These are phyloP conservation scores for Verticillium zaregamsianum DNA, from an alignment of 2,329 filamentous ascomycete genomes.

Conservation along the genomic window DNA sequence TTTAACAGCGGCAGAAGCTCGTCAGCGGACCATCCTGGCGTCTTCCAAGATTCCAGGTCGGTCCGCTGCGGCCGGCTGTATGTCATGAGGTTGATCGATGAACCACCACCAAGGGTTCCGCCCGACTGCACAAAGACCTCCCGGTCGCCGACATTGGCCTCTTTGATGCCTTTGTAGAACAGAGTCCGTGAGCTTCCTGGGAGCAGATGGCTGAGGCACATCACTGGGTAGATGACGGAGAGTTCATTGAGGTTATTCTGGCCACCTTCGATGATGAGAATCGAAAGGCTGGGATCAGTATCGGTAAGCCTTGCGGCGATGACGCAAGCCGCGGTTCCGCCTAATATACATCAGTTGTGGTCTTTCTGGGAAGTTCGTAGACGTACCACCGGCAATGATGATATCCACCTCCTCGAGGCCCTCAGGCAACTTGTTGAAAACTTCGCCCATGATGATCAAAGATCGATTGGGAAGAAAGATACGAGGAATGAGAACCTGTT, in stretches of 20 bases:
- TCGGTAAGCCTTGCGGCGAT: conserved; percentile 44
- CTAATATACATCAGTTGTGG: conserved; percentile 15
- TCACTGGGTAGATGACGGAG: conserved; percentile 41
- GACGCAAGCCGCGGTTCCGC: conserved; percentile 43
- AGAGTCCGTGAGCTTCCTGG: conserved; percentile 7
- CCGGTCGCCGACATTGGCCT: conserved; percentile 15
- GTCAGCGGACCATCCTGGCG: conserved; percentile 24
- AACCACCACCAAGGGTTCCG: conserved; percentile 23
- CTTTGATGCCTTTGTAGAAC: conserved; percentile 17
- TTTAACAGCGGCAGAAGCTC: conserved; percentile 25
- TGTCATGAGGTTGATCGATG: conserved; percentile 25
- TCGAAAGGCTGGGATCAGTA: conserved; percentile 41
- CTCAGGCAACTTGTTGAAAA: conserved; percentile 2
- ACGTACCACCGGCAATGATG: conserved; percentile 16
- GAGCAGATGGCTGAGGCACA: conserved; percentile 17
- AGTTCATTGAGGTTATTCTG: conserved; percentile 46
- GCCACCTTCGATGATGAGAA: conserved; percentile 50
- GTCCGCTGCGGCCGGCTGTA: conserved; percentile 23
- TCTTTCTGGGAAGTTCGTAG: too few species aligned
- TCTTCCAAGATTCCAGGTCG: conserved; percentile 28
- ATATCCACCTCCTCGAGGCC: conserved; percentile 14
- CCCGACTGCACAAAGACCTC: conserved; percentile 16
- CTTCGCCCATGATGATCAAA: background rate
- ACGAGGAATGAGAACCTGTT: too few species aligned
- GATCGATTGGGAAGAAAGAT: too few species aligned